Evolutionary conservation across 2,329 filamentous ascomycete genomes (phyloP).

Genomic region (Aspergillus fumigatiaffinis): DNA sequence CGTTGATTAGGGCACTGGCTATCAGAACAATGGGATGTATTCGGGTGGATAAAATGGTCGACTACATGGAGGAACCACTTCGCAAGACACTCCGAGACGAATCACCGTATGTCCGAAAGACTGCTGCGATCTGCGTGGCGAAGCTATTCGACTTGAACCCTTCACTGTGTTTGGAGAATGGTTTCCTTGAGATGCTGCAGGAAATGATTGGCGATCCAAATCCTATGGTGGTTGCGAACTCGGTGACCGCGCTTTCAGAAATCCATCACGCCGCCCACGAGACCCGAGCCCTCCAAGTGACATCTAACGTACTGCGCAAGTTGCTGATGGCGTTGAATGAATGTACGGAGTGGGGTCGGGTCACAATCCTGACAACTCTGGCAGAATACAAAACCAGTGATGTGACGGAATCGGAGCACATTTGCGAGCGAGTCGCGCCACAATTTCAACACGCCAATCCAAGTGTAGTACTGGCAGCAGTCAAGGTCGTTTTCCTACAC

Average conservation of each 20-base stretch:
- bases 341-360: constrained; percentile 96
- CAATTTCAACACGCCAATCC: constrained; percentile 99
- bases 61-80: constrained; percentile 98
- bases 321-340: constrained; percentile 94
- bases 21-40: constrained; percentile 99
- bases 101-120: constrained; percentile 97
- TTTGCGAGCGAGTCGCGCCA: constrained; percentile 91
- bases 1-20: constrained; percentile 86
- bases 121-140: constrained; percentile 93
- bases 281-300: constrained; percentile 80
- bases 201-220: constrained; percentile 97
- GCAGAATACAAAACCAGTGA: constrained; percentile 85
- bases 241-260: constrained; percentile 86
- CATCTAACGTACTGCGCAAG: constrained; percentile 81
- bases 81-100: constrained; percentile 95
- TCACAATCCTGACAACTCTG: constrained; percentile 85
- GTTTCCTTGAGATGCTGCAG: constrained; percentile 88
- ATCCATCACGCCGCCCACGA: constrained; percentile 89
- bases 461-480: constrained; percentile 92
- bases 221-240: constrained; percentile 98
- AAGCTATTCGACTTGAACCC: constrained; percentile 97
- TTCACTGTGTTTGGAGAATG: constrained; percentile 89
- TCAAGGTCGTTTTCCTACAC: constrained; percentile 96
- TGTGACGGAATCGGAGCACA: constrained; percentile 94
- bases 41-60: constrained; percentile 97